Conservation (phyloP, 208 protist species). For the Trypanosoma congolense region DNA sequence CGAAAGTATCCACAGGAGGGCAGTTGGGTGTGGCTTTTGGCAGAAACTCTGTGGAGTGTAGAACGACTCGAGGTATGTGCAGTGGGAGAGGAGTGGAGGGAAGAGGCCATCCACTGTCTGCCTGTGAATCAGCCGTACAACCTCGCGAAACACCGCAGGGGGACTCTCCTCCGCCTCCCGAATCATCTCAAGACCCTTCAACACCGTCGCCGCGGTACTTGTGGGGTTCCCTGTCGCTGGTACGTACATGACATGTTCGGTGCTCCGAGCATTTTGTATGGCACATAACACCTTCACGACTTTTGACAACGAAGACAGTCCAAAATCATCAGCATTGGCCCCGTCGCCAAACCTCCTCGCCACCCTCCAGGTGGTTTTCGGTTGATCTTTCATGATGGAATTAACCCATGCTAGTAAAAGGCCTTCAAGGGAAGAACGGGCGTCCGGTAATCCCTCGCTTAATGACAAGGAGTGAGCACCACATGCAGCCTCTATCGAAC, state of each 20-base stretch:
- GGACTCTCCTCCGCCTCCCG: neutral
- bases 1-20: conserved; percentile 46
- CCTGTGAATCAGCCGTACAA: conserved; percentile 36
- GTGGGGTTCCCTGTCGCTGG: neutral
- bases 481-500: conserved; percentile 43
- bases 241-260: conserved; percentile 1
- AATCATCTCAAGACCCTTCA: neutral
- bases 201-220: neutral
- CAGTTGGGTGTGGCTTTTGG: conserved; percentile 23
- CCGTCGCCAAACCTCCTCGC: conserved; percentile 24
- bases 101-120: conserved; percentile 59
- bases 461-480: neutral
- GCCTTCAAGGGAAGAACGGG: conserved; percentile 30
- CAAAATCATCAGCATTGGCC: conserved; percentile 27
- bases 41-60: conserved; percentile 25
- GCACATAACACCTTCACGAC: conserved; percentile 59
- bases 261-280: conserved; percentile 23
- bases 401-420: conserved; percentile 78
- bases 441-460: conserved; percentile 5
- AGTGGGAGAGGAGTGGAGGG: conserved; percentile 60
- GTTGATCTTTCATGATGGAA: conserved; percentile 35
- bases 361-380: conserved; percentile 13
- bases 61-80: conserved; percentile 36
- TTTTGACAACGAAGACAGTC: conserved; percentile 30
- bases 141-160: conserved; percentile 31